Base-by-base conservation (phyloP, 1,284 basidiomycete genomes). In the Caloboletus firmus region DNA sequence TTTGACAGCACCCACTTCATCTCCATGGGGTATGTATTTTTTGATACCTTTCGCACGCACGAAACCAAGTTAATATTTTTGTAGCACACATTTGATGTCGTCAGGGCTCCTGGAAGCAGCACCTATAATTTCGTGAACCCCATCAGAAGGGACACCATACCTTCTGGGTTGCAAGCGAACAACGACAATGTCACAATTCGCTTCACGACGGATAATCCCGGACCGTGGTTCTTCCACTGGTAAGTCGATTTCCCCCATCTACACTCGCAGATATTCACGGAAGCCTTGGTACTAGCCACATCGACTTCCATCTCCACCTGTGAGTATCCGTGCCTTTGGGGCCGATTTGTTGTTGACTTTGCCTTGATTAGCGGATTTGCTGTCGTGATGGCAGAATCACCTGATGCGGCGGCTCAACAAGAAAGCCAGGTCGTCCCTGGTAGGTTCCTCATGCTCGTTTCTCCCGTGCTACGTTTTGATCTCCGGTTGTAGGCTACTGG, bases 21-120 rank as follows among this genome's bases (percentile, higher is more conserved):
- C 54, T 66, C 1, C 66, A 64, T 32, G 69, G 68, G 2, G 66
- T 70, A 54, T 22, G 57, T 54, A 37, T 20, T 32, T 30, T 31
- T 51, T 40, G 2, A 43, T 40, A 1, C 40, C 17, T n/a, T 34
- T 15, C 20, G 20, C 28, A 22, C 2, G 11, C 8, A 9, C 17
- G 22, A 35, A 8, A 41, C 26, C 26, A 18, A 18, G 28, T 26
- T 56, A 17, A 51, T 30, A 18, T 2, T 8, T 34, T 34, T n/a
- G 3, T 47, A 69, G 65, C 73, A 79, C 55, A 62, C 69, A 45
- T 70, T 76, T 46, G 72, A 72, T 61, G 61, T 69, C 22, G 49
- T 69, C 22, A 50, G 58, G 26, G 52, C 36, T 22, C 51, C 60
- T 18, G 62, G 64, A 20, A 63, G 50, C 24, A 56, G 52, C 9